These are phyloP conservation scores for Boletus rex-veris DNA, from an alignment of 768 basidiomycete species.

Conservation along the genomic window DNA sequence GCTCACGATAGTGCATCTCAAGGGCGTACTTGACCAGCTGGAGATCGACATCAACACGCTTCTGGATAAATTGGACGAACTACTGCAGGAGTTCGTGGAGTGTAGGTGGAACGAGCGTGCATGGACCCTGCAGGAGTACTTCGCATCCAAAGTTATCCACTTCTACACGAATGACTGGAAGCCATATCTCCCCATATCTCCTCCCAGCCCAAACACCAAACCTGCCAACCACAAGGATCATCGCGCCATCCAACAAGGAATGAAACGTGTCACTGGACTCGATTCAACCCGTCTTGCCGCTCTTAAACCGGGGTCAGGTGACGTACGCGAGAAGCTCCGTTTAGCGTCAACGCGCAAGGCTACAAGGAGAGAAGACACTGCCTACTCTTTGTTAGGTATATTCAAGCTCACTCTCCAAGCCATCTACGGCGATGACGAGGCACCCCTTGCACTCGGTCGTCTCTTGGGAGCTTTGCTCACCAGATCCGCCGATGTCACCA, in stretches of 20 bases:
- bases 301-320: slow-evolving; percentile 7
- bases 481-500: slow-evolving; percentile 13
- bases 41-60: neutral
- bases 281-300: neutral
- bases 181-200: slow-evolving; percentile 11
- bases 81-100: slow-evolving; percentile 2
- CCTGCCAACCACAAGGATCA: slow-evolving; percentile 11
- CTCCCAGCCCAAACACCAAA: neutral
- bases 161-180: slow-evolving; percentile 27
- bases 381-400: slow-evolving; percentile 26
- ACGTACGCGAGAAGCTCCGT: slow-evolving; percentile 16
- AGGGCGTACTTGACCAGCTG: slow-evolving; percentile 5
- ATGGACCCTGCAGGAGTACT: slow-evolving; percentile 22
- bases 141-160: slow-evolving; percentile 19
- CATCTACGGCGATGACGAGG: slow-evolving; percentile 22
- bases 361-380: slow-evolving; percentile 19
- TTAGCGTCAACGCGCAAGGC: slow-evolving; percentile 22
- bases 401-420: slow-evolving; percentile 15
- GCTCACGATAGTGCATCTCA: slow-evolving; percentile 25
- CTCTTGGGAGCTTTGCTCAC: slow-evolving; percentile 11
- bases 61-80: neutral
- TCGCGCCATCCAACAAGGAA: slow-evolving; percentile 8
- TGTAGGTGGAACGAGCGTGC: slow-evolving; percentile 25
- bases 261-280: slow-evolving; percentile 15
- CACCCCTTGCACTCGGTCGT: slow-evolving; percentile 18